Evolutionary conservation across 1,284 basidiomycete species (phyloP).

Genomic region (Cutaneotrichosporon cutaneum): DNA sequence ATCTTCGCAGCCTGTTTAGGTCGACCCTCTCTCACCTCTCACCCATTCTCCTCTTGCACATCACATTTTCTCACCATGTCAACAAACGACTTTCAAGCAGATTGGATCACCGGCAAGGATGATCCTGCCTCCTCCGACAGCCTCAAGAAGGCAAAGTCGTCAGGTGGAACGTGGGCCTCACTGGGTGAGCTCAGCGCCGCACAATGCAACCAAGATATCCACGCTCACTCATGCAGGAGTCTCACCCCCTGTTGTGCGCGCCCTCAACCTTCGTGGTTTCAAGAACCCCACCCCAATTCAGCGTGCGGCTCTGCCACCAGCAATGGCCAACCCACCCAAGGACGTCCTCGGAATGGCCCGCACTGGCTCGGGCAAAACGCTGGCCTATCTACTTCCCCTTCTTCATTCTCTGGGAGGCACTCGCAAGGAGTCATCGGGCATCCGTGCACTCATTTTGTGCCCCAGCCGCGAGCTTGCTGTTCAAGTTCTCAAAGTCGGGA

Average conservation of each 20-base stretch:
- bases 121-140: neutral
- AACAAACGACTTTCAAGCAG: slow-evolving; percentile 14
- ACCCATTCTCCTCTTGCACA: neutral
- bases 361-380: slow-evolving; percentile 96
- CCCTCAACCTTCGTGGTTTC: slow-evolving; percentile 89
- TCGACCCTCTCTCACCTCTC: neutral
- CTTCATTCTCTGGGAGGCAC: slow-evolving; percentile 80
- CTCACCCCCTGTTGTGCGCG: slow-evolving; percentile 76
- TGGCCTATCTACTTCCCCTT: slow-evolving; percentile 93
- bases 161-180: slow-evolving; percentile 34
- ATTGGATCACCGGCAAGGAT: slow-evolving; percentile 15
- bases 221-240: slow-evolving; percentile 60
- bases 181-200: slow-evolving; percentile 30
- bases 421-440: slow-evolving; percentile 71
- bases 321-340: slow-evolving; percentile 79
- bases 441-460: slow-evolving; percentile 82
- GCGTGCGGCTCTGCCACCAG: slow-evolving; percentile 79
- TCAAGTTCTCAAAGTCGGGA: slow-evolving; percentile 91
- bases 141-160: slow-evolving; percentile 6
- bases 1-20: slow-evolving; percentile 1
- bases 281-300: slow-evolving; percentile 96
- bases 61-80: neutral
- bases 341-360: slow-evolving; percentile 98
- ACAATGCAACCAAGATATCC: neutral
- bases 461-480: slow-evolving; percentile 93